Evolutionary conservation across 805 yeast genomes (phyloP).

Genomic region (Blastobotrys attinorum): DNA sequence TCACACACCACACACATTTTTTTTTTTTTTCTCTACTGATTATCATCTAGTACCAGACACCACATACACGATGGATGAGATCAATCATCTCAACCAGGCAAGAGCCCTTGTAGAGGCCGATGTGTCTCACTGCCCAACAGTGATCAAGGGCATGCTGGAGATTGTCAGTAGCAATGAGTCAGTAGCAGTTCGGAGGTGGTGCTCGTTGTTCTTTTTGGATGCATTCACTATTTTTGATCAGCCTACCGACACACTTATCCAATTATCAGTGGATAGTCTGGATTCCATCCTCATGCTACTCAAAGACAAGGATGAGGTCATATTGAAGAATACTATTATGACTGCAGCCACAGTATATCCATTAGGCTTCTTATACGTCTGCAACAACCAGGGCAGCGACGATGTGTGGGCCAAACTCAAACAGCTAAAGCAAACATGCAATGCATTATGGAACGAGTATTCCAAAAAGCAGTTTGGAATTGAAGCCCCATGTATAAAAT

Average conservation of each 20-base stretch:
- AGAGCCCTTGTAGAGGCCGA: conserved; percentile 27
- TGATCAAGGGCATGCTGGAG: conserved; percentile 31
- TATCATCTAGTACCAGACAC: no score
- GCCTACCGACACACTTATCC: conserved; percentile 16
- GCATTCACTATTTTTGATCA: conserved; percentile 28
- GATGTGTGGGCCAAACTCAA: conserved; percentile 50
- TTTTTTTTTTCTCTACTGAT: no score
- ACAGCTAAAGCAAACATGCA: conserved; percentile 49
- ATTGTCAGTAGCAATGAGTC: conserved; percentile 29
- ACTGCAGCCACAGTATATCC: conserved; percentile 40
- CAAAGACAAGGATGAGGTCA: conserved; percentile 19
- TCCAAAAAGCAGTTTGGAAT: conserved; percentile 36
- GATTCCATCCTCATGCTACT: conserved; percentile 23
- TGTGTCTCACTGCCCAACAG: conserved; percentile 29
- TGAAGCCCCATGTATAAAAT: conserved; percentile 63
- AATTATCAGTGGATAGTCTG: conserved; percentile 24
- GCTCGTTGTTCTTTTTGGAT: conserved; percentile 30
- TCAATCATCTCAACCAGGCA: conserved; percentile 21
- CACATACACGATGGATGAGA: neutral
- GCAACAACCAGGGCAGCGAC: conserved; percentile 31
- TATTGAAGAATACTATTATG: conserved; percentile 33
- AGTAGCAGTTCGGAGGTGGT: conserved; percentile 28
- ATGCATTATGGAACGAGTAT: conserved; percentile 46
- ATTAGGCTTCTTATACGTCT: conserved; percentile 36
- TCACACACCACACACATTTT: no score